Evolutionary conservation across 176 grass and related monocot species (phyloP).

Genomic region (Triticum aestivum): IWGSC_CS_RefSeq_v2.1 NC_057813.1:487733493-487733992

Average conservation of each 20-base stretch:
- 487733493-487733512: not conserved
- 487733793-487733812: too few relatives aligned
- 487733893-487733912: not conserved
- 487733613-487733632: not conserved
- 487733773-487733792: not conserved
- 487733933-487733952: too few relatives aligned
- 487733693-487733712: not conserved
- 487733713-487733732: not conserved
- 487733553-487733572: not conserved
- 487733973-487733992: not conserved
- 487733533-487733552: not conserved
- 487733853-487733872: not conserved
- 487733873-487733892: not conserved
- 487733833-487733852: too few relatives aligned
- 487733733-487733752: not conserved
- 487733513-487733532: not conserved
- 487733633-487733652: too few relatives aligned
- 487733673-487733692: not conserved
- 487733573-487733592: not conserved
- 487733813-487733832: too few relatives aligned
- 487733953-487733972: too few relatives aligned
- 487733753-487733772: not conserved
- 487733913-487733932: not conserved
- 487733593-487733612: not conserved
- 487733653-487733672: not conserved